Evolutionary conservation across 257 asterid species (phyloP).

Genomic region (Nicotiana noctiflora): DNA sequence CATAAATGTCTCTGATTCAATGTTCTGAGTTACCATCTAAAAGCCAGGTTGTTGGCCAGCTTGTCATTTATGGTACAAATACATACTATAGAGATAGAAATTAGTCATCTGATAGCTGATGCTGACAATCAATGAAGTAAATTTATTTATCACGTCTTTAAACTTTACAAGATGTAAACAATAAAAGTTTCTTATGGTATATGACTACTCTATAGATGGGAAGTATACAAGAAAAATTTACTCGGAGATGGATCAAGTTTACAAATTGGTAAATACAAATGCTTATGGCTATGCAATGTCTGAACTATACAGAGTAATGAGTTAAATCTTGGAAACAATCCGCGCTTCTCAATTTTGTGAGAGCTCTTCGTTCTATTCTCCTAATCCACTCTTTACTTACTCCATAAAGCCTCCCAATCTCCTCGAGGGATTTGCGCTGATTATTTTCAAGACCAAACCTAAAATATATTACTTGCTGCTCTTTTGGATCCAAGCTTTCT

Average conservation of each 20-base stretch:
- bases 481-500: constrained; percentile 52
- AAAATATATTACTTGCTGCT: constrained; percentile 55
- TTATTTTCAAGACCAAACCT: constrained; percentile 63
- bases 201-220: not conserved
- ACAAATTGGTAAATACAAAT: not conserved
- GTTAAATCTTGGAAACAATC: constrained; percentile 37
- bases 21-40: too few relatives aligned
- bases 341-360: constrained; percentile 43
- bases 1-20: too few relatives aligned
- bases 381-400: constrained; percentile 97
- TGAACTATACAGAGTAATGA: constrained; percentile 1
- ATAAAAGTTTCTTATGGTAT: not conserved
- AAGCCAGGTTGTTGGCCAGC: too few relatives aligned
- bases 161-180: not conserved
- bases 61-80: not conserved
- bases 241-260: not conserved
- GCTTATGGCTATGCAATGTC: not conserved
- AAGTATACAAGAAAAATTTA: not conserved
- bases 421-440: constrained; percentile 62
- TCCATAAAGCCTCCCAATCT: constrained; percentile 53
- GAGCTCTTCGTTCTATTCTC: constrained; percentile 59
- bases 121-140: not conserved
- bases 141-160: not conserved
- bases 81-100: not conserved
- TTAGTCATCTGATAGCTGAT: not conserved